A percentile compares a stretch with the other conserved stretches of the same genome.
phyloP scores from a whole-genome alignment of 257 asterid species.

The Solanum gracilifrons region DNA sequence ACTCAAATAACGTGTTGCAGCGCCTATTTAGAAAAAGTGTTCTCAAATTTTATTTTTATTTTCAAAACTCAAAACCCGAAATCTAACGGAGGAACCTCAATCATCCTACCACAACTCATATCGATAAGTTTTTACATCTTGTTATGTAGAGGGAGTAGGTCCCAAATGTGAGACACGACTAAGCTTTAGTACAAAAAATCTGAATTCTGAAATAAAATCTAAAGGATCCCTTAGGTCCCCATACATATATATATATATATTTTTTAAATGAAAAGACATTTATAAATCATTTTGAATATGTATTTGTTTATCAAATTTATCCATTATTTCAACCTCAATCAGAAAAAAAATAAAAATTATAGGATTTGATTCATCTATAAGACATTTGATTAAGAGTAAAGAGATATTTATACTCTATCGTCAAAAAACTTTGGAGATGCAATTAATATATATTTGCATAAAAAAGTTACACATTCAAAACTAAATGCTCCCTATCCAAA shows the following conservation, averaged over 20 bases:
- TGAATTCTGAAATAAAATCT: neutral
- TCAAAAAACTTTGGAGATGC: neutral
- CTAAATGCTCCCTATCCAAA: too few relatives aligned
- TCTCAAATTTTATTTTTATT: neutral
- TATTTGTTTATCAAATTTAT: neutral
- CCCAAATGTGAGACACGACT: neutral
- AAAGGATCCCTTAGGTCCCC: neutral
- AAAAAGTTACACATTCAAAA: too few relatives aligned
- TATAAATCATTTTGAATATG: neutral
- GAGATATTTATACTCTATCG: neutral
- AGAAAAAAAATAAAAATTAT: too few relatives aligned
- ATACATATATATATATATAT: too few relatives aligned
- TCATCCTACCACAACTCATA: rapidly evolving
- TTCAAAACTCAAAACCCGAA: rapidly evolving
- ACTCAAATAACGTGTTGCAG: rapidly evolving
- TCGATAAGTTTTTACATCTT: neutral
- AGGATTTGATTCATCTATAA: neutral
- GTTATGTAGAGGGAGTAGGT: too few relatives aligned
- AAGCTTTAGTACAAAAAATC: neutral
- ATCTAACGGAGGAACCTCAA: rapidly evolving
- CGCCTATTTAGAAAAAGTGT: neutral
- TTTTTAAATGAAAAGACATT: neutral
- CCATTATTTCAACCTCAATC: neutral
- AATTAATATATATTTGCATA: too few relatives aligned
- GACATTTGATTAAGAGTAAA: too few relatives aligned